Evolutionary conservation across 805 yeast genomes (phyloP).

Genomic region (Cyberlindnera subsufficiens): DNA sequence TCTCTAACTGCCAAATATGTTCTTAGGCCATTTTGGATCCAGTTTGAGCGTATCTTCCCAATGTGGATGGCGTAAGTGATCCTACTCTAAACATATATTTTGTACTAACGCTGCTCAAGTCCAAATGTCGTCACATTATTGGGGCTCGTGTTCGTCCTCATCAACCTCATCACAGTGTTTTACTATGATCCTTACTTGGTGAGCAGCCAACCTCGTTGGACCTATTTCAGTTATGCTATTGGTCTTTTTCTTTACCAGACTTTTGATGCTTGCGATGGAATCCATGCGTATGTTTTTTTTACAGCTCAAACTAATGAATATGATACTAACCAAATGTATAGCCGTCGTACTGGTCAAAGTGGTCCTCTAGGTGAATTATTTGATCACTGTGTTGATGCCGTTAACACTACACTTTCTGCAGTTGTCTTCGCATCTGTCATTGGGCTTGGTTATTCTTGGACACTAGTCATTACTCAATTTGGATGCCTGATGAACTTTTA

Average conservation of each 20-base stretch:
- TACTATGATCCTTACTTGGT: conserved; percentile 67
- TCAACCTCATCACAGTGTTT: conserved; percentile 59
- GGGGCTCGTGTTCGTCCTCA: conserved; percentile 68
- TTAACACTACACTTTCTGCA: conserved; percentile 76
- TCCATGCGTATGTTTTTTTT: conserved; percentile 52
- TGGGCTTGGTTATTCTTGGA: conserved; percentile 66
- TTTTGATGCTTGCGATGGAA: conserved; percentile 93
- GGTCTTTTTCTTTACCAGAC: conserved; percentile 90
- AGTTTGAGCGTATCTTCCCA: conserved; percentile 73
- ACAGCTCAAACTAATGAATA: neutral
- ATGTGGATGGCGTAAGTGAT: conserved; percentile 58
- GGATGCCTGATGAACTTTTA: conserved; percentile 79
- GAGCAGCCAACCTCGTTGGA: conserved; percentile 63
- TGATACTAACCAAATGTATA: neutral
- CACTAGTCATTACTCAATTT: conserved; percentile 58
- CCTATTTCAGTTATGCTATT: conserved; percentile 68
- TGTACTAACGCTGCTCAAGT: conserved; percentile 3
- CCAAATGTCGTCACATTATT: conserved; percentile 84
- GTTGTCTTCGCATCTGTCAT: conserved; percentile 71
- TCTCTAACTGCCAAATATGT: conserved; percentile 70
- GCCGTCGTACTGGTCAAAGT: conserved; percentile 84
- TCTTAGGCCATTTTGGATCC: conserved; percentile 77
- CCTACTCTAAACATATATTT: neutral
- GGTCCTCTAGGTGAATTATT: conserved; percentile 94
- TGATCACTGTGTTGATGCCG: conserved; percentile 78